Evolutionary conservation across 257 asterid genomes (phyloP).

Genomic region (Datura wrightii): DNA sequence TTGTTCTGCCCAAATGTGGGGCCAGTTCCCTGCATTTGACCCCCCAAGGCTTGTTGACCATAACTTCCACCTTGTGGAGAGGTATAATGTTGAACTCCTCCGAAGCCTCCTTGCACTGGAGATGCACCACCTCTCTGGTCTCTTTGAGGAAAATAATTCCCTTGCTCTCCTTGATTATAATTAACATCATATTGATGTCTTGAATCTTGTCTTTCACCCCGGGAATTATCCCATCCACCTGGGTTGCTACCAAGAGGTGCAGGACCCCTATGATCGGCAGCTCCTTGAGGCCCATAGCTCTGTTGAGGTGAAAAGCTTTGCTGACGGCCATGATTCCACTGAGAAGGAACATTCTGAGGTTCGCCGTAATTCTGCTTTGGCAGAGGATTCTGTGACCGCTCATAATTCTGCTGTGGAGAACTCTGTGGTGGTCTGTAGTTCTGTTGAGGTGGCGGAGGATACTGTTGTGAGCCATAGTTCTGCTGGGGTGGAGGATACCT

Average conservation of each 20-base stretch:
- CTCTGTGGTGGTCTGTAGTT: conserved; percentile 34
- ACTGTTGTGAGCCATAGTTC: conserved; percentile 33
- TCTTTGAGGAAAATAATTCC: conserved; percentile 27
- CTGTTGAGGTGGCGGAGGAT: conserved; percentile 34
- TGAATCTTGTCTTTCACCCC: conserved; percentile 36
- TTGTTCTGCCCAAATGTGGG: neutral
- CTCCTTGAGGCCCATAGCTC: conserved; percentile 35
- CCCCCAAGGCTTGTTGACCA: neutral
- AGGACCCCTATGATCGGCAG: conserved; percentile 46
- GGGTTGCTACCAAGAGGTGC: conserved; percentile 37
- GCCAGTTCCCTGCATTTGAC: neutral
- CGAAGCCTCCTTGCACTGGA: conserved; percentile 41
- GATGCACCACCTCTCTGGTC: conserved; percentile 35
- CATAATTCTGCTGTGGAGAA: conserved; percentile 38
- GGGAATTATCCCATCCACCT: conserved; percentile 40
- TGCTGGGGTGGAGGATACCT: conserved; percentile 38
- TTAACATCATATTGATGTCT: conserved; percentile 29
- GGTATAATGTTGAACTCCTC: conserved; percentile 41
- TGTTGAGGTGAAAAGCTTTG: conserved; percentile 39
- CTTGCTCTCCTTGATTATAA: conserved; percentile 35
- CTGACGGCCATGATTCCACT: conserved; percentile 48
- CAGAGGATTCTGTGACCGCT: conserved; percentile 26
- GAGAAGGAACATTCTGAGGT: conserved; percentile 46
- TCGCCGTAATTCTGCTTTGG: conserved; percentile 38
- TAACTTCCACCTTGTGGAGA: conserved; percentile 33